Percentiles rank a stretch among this genome's conserved stretches.
These are phyloP conservation scores for Lachnellula hyalina DNA, from an alignment of 2,329 filamentous ascomycete genomes.

Conservation along the genomic window DNA sequence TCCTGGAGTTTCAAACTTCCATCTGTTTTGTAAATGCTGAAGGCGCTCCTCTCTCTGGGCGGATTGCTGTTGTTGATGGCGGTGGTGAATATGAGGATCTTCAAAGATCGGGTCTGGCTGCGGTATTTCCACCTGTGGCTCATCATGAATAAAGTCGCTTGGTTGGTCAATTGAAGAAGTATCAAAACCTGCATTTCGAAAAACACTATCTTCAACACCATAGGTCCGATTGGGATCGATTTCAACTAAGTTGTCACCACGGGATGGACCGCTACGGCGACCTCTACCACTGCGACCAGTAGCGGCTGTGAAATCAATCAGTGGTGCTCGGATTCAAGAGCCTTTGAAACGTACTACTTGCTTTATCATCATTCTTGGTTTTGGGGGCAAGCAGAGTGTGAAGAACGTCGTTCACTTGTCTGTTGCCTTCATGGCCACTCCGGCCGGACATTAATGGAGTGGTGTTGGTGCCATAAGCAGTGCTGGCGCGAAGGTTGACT, in stretches of 20 bases:
- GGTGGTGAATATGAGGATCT: too few species aligned
- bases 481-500: slow-evolving; percentile 20
- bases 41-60: too few species aligned
- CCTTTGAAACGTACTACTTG: not conserved
- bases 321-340: not conserved
- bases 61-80: too few species aligned
- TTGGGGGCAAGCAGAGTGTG: slow-evolving; percentile 16
- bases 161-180: slow-evolving; percentile 15
- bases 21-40: too few species aligned
- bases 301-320: not conserved
- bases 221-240: slow-evolving; percentile 27
- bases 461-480: slow-evolving; percentile 27
- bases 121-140: too few species aligned
- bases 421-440: slow-evolving; percentile 8
- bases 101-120: too few species aligned
- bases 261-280: too few species aligned
- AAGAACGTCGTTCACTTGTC: slow-evolving; percentile 17
- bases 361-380: slow-evolving; percentile 1
- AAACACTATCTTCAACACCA: slow-evolving; percentile 34
- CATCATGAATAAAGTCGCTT: not conserved
- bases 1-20: too few species aligned
- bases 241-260: not conserved
- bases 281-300: too few species aligned
- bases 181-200: slow-evolving; percentile 30
- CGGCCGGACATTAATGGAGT: slow-evolving; percentile 7